Base-by-base conservation (phyloP, 78 protist species). In the Dictyostelium citrinum region DNA sequence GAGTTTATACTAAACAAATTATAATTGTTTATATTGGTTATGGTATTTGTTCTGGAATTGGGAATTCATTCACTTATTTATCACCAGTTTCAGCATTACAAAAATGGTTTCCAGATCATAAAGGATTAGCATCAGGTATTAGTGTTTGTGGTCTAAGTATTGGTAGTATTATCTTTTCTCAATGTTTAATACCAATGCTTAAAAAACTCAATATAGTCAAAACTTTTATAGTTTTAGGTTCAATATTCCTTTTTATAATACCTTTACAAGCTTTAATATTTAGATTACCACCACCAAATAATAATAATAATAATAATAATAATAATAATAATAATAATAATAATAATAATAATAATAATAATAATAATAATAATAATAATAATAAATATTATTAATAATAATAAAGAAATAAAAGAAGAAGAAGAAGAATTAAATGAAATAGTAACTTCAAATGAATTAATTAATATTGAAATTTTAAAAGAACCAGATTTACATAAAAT, bases 91-190 rank as follows among this genome's bases (percentile, higher is more conserved):
- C 96, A 7, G 17, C 97, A 16, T 64, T 96, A 33, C 80, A 82
- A 33, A 96, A 96, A 81, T 96, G 97, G 97, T 96, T 96, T 60
- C 95, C 97, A 14, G 90, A 80, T 71, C n/a, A 75, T 31, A 41
- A 67, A 60, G 97, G 97, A 3, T 24, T 96, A 8, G 90, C 84
- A 16, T 27, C 95, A 17, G 97, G 97, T 41, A n/a, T 96, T 41
- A 95, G 97, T 29, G 96, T 96, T 29, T 60, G 78, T 51, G 97
- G 97, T 29, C 82, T 96, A 88, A 95, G 97, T 43, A 84, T 88
- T 12, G 97, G 97, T 33, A 24, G 92, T 12, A 67, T 95, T 27
- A 51, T 35, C n/a, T 75, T 93, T 49, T 17, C 82, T 4, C 17
- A 61, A 31, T 33, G 58, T 27, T 58, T 51, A 16, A 22, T 72